Percentiles rank a stretch among this genome's conserved stretches.
phyloP scores from a whole-genome alignment of 2,329 filamentous ascomycete species.

The Sporothrix protearum region DNA sequence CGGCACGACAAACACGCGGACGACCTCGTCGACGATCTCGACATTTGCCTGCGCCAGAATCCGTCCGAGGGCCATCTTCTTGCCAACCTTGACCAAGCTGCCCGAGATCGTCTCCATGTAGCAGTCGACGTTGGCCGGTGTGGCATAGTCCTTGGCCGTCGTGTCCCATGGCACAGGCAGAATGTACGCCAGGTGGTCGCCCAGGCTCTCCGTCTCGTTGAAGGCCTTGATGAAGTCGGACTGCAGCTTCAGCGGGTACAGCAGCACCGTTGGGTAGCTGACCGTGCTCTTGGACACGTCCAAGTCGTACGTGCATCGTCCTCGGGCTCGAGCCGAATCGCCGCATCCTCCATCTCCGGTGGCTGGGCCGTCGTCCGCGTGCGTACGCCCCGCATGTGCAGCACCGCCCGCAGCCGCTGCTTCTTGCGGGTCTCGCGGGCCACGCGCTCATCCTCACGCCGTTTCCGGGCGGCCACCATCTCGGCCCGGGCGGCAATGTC shows the following conservation, averaged over 20 bases:
- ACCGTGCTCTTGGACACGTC: conserved; percentile 69
- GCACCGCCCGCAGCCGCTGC: conserved; percentile 60
- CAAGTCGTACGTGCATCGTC: conserved; percentile 49
- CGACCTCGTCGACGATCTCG: conserved; percentile 81
- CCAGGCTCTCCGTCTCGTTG: conserved; percentile 68
- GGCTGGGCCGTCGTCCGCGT: conserved; percentile 64
- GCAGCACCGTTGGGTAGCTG: conserved; percentile 71
- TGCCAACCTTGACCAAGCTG: conserved; percentile 83
- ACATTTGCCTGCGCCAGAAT: conserved; percentile 69
- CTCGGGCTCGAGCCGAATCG: conserved; percentile 59
- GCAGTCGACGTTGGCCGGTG: conserved; percentile 65
- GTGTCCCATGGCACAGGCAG: conserved; percentile 85
- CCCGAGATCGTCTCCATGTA: conserved; percentile 81
- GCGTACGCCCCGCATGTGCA: conserved; percentile 66
- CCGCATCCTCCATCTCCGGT: conserved; percentile 85
- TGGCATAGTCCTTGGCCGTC: conserved; percentile 64
- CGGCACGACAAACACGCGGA: conserved; percentile 80
- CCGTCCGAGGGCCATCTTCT: conserved; percentile 74
- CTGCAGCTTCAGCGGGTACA: conserved; percentile 80
- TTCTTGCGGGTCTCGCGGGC: conserved; percentile 55
- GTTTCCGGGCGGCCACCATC: conserved; percentile 52
- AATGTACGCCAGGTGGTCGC: conserved; percentile 78
- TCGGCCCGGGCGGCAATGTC: conserved; percentile 54
- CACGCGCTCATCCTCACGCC: conserved; percentile 52
- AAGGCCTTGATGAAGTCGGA: conserved; percentile 90